These are phyloP conservation scores for Plantago lanceolata DNA, from an alignment of 305 asterid species.

Conservation along the genomic window DNA sequence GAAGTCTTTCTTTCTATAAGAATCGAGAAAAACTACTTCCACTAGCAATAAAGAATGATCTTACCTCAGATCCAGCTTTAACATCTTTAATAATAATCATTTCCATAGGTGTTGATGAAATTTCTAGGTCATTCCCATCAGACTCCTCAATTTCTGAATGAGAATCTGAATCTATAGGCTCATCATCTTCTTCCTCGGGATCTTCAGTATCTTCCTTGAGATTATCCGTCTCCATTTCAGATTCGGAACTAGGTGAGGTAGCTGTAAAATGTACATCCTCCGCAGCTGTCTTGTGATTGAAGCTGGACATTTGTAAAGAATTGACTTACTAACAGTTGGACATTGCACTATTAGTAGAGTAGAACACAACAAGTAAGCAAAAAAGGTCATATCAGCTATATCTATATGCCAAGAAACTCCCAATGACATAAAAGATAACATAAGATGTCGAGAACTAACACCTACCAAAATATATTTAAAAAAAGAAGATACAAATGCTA, in stretches of 20 bases:
- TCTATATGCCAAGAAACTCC: conserved; percentile 10
- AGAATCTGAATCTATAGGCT: conserved; percentile 26
- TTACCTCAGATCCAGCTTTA: conserved; percentile 67
- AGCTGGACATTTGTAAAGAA: conserved; percentile 41
- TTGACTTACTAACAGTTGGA: conserved; percentile 19
- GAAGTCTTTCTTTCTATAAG: neutral
- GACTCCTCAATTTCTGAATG: conserved; percentile 28
- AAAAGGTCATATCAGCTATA: neutral
- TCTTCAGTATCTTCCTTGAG: conserved; percentile 26
- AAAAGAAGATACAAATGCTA: neutral
- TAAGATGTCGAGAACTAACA: neutral
- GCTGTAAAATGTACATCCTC: conserved; percentile 89
- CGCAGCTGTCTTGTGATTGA: conserved; percentile 87
- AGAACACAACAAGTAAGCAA: conserved; percentile 5
- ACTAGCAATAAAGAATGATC: conserved; percentile 9
- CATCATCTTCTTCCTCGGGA: conserved; percentile 34
- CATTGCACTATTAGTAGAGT: conserved; percentile 9
- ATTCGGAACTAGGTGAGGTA: conserved; percentile 46
- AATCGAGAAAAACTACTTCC: neutral
- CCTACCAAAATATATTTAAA: conserved; percentile 3
- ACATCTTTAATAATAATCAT: conserved; percentile 80
- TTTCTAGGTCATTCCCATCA: conserved; percentile 41
- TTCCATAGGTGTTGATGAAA: conserved; percentile 52
- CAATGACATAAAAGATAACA: neutral
- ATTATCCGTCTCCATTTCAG: conserved; percentile 37